These are phyloP conservation scores for Favolaschia claudopus DNA, from an alignment of 768 basidiomycete genomes.

Conservation along the genomic window DNA sequence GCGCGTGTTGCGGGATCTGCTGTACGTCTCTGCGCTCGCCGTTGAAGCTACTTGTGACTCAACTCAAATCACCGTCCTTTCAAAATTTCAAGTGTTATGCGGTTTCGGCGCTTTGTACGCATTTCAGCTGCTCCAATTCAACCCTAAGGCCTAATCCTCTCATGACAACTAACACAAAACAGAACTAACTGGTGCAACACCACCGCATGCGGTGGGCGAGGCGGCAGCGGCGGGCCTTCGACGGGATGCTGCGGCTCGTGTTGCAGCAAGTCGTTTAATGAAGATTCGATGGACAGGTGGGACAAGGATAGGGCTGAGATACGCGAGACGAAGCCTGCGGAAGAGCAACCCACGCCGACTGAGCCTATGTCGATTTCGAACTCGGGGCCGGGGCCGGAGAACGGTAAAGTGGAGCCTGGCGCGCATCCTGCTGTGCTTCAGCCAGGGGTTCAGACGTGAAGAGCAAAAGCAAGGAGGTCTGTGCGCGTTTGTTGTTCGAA, in stretches of 20 bases:
- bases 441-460: no score
- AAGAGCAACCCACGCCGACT: slow-evolving; percentile 34
- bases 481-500: no score
- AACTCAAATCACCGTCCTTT: no score
- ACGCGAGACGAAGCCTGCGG: neutral
- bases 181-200: slow-evolving; percentile 35
- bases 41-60: slow-evolving; percentile 19
- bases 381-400: neutral
- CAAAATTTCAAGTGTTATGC: slow-evolving; percentile 8
- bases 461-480: no score
- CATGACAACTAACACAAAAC: neutral
- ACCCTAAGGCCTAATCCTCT: neutral
- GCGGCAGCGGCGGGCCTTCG: slow-evolving; percentile 38
- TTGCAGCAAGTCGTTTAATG: slow-evolving; percentile 51
- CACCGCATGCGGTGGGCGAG: slow-evolving; percentile 38
- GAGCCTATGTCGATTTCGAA: slow-evolving; percentile 33
- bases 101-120: slow-evolving; percentile 9
- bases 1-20: slow-evolving; percentile 37
- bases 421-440: no score
- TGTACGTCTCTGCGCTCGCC: slow-evolving; percentile 27
- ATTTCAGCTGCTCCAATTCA: neutral
- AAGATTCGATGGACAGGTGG: slow-evolving; percentile 51
- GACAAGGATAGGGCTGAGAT: slow-evolving; percentile 43
- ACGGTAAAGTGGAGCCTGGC: neutral
- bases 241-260: slow-evolving; percentile 58